phyloP scores from a whole-genome alignment of 2,329 filamentous ascomycete species.

The Emmonsiellopsis sp. region DNA sequence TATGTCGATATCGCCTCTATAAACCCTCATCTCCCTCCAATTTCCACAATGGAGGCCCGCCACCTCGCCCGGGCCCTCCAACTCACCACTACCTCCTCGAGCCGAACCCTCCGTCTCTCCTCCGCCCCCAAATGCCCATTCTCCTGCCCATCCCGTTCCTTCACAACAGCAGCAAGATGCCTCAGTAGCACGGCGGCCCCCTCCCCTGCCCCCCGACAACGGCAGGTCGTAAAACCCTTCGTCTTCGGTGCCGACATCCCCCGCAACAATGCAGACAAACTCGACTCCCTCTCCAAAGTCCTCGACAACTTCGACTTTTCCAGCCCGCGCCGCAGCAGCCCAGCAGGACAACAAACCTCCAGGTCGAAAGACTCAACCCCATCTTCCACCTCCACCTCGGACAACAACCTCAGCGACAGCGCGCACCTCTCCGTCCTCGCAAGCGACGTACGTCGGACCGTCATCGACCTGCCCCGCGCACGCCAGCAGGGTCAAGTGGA shows the following conservation, averaged over 20 bases:
- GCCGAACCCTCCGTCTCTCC: neutral
- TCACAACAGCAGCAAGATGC: neutral
- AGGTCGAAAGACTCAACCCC: neutral
- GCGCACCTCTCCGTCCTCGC: too few species aligned
- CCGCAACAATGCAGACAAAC: neutral
- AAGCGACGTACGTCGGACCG: too few species aligned
- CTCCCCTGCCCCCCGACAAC: neutral
- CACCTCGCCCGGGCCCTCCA: constrained; percentile 4
- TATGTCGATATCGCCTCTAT: neutral
- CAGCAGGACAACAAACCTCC: neutral
- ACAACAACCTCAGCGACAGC: neutral
- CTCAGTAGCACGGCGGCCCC: neutral
- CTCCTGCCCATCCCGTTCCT: neutral
- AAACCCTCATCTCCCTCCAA: neutral
- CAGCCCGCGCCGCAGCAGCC: neutral
- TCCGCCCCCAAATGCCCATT: neutral
- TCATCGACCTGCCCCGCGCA: too few species aligned
- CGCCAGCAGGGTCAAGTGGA: neutral
- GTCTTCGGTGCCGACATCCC: neutral
- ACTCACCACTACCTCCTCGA: neutral
- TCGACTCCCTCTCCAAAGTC: neutral
- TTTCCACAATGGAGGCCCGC: constrained; percentile 9
- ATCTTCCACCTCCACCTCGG: neutral
- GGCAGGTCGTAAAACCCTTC: neutral
- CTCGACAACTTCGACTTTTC: neutral